Conservation (phyloP, 345 rosid species). For the Gossypium anomalum region DNA sequence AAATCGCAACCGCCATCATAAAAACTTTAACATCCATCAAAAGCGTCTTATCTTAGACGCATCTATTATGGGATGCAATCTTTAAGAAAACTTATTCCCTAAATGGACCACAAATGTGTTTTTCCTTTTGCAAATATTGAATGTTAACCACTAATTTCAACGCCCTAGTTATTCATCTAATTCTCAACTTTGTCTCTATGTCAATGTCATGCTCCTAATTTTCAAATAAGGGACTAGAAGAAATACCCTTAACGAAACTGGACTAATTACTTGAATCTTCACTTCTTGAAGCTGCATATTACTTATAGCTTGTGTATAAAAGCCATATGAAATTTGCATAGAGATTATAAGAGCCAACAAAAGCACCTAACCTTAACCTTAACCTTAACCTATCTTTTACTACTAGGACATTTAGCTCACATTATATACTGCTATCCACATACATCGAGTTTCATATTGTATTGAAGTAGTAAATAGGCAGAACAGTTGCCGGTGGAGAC, state of each 20-base stretch:
- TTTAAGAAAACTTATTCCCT: neutral
- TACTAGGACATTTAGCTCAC: neutral
- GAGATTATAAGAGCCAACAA: neutral
- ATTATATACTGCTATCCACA: neutral
- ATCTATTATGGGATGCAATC: neutral
- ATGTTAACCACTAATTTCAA: neutral
- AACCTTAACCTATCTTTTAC: neutral
- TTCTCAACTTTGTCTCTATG: neutral
- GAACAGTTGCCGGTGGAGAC: neutral
- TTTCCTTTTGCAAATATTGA: neutral
- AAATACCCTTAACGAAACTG: neutral
- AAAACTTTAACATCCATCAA: constrained; percentile 3
- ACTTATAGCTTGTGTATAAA: neutral
- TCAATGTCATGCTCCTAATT: neutral
- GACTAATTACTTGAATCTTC: neutral
- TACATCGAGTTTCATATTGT: neutral
- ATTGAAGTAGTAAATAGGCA: neutral
- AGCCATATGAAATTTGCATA: neutral
- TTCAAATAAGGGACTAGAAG: neutral
- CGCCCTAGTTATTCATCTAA: neutral
- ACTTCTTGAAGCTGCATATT: neutral
- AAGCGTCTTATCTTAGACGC: neutral
- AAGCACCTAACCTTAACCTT: neutral
- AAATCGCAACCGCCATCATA: neutral
- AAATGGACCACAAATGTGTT: neutral